Evolutionary conservation across 2,329 filamentous ascomycete genomes (phyloP).

Genomic region (Pseudogymnoascus sp.): DNA sequence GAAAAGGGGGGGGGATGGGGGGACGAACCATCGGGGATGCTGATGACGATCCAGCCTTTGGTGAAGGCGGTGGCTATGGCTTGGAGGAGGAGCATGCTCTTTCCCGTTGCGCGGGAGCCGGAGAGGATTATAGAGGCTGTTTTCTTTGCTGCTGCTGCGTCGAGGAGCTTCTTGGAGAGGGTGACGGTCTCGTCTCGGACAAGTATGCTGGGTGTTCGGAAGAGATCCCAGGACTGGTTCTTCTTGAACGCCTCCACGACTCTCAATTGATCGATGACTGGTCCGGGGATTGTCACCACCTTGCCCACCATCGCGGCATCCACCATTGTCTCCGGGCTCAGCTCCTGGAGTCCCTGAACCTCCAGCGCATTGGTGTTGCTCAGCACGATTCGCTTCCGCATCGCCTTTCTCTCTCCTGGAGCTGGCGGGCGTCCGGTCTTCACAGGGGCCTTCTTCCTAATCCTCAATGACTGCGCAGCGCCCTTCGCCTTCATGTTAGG

Average conservation of each 20-base stretch:
- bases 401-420: constrained; percentile 76
- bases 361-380: constrained; percentile 90
- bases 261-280: constrained; percentile 71
- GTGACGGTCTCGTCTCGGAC: constrained; percentile 72
- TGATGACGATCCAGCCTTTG: constrained; percentile 82
- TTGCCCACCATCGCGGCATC: constrained; percentile 52
- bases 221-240: constrained; percentile 81
- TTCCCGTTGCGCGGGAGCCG: constrained; percentile 71
- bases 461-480: constrained; percentile 19
- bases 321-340: constrained; percentile 50
- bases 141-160: constrained; percentile 47
- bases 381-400: constrained; percentile 82
- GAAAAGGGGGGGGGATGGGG: not conserved
- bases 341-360: constrained; percentile 59
- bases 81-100: constrained; percentile 81
- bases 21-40: constrained; percentile 75
- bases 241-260: constrained; percentile 86
- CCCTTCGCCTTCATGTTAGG: constrained; percentile 17
- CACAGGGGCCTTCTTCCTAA: constrained; percentile 43
- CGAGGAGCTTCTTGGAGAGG: constrained; percentile 57
- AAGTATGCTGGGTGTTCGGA: constrained; percentile 72
- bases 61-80: constrained; percentile 74
- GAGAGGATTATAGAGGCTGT: constrained; percentile 60
- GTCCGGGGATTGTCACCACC: constrained; percentile 62
- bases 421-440: constrained; percentile 47